Base-by-base conservation (phyloP, 495 filamentous ascomycete genomes). In the Penicillium daleae region DNA sequence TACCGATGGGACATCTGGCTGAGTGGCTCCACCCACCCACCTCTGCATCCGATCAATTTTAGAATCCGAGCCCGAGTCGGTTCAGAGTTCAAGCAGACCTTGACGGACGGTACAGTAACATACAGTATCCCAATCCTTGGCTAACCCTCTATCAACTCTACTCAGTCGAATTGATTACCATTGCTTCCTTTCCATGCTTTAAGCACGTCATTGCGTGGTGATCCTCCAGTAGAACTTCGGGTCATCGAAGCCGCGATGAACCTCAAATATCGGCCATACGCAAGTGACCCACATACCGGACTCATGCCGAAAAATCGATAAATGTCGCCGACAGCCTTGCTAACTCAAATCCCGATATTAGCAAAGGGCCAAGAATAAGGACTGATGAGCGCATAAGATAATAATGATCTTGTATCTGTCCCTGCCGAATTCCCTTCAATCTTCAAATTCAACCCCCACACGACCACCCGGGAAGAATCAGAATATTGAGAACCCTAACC, bases 241-340 rank as follows among this genome's bases (percentile, higher is more conserved):
- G n/a, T 31, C 7, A 31, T 7, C 29, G 7, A 31, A 3, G 4
- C 32, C 32, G 10, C 32, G 32, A 33, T 29, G 48, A 50, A 26
- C 48, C 39, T 42, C 39, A 42, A 42, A 42, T 19, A 42, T 60
- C 56, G 48, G 56, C 26, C 35, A 27, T 56, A 56, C 22, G 61
- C 61, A 64, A 59, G 5, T 9, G 62, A 64, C 62, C 62, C 62
- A 65, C 53, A 46, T 22, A 5, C 19, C 39, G 17, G 39, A 42
- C 6, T 19, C 17, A 42, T 42, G n/a, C 17, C 39, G 17, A 42
- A 19, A 3, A 15, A 42, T 42, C 39, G 12, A 35, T 35, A 17
- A 44, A 44, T 44, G 7, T 21, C 6, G 40, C 40, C 24, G 37
- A 60, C 10, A 26, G 49, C 17, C 24, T 44, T 35, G 33, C 40